A percentile compares a stretch with the other conserved stretches of the same genome.
Conservation (phyloP, 805 yeast genomes). For the Candida coleopterorum region DNA sequence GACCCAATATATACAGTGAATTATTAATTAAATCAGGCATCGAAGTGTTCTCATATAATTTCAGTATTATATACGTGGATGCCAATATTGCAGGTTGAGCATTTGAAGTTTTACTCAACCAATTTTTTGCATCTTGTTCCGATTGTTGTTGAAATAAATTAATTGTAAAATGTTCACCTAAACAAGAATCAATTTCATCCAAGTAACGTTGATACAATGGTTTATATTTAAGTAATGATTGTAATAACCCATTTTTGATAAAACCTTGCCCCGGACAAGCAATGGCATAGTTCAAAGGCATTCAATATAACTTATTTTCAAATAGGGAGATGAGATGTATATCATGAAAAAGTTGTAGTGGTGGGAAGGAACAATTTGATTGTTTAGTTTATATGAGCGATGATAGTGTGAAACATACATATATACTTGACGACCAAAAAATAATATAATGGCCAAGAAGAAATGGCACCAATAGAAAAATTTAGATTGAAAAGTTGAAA, state of each 20-base stretch:
- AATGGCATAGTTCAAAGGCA: slow-evolving; percentile 17
- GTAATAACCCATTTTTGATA: slow-evolving; percentile 16
- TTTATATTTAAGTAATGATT: slow-evolving; percentile 13
- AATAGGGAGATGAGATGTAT: too few species aligned
- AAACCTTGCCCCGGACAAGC: slow-evolving; percentile 37
- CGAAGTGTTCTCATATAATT: slow-evolving; percentile 15
- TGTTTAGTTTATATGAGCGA: too few species aligned
- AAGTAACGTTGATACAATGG: slow-evolving; percentile 11
- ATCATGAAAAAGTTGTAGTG: too few species aligned
- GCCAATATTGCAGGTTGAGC: slow-evolving; percentile 54
- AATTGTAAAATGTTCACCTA: slow-evolving; percentile 18
- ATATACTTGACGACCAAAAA: too few species aligned
- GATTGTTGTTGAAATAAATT: slow-evolving; percentile 14
- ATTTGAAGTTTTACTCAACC: slow-evolving; percentile 33
- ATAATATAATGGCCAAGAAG: too few species aligned
- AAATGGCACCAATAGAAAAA: not conserved
- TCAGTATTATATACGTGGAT: slow-evolving; percentile 29
- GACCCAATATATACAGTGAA: slow-evolving; percentile 34
- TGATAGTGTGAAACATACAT: too few species aligned
- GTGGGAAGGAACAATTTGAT: too few species aligned
- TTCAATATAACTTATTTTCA: too few species aligned
- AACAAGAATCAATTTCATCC: slow-evolving; percentile 17
- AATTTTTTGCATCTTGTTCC: slow-evolving; percentile 10
- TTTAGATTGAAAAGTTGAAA: not conserved
- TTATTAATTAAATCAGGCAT: slow-evolving; percentile 16